Evolutionary conservation across 1,284 basidiomycete genomes (phyloP).

Genomic region (Coriolopsis trogii): DNA sequence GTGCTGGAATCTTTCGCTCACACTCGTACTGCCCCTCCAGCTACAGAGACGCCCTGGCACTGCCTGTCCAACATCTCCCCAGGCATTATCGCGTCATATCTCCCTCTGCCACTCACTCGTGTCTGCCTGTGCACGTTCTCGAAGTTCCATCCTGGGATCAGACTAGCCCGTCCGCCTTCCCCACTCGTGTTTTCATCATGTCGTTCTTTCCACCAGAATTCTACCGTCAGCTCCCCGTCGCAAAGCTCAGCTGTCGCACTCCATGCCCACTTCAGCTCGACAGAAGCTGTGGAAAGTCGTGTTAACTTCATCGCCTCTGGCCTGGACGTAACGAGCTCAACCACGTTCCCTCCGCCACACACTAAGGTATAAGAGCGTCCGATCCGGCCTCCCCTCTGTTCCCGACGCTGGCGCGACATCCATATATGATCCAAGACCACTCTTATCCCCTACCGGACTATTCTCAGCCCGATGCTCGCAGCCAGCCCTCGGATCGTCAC

Average conservation of each 20-base stretch:
- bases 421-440: conserved; percentile 9
- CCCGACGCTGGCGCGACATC: background rate
- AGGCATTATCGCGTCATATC: conserved; percentile 7
- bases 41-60: conserved; percentile 8
- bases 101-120: background rate
- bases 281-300: conserved; percentile 21
- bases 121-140: conserved; percentile 18
- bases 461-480: conserved; percentile 1
- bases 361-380: conserved; percentile 12
- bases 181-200: conserved; percentile 27
- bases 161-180: conserved; percentile 11
- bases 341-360: conserved; percentile 16
- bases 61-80: conserved; percentile 2
- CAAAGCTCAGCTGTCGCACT: conserved; percentile 8
- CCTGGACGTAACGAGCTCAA: conserved; percentile 4
- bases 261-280: conserved; percentile 8
- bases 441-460: conserved; percentile 2
- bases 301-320: conserved; percentile 17
- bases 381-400: background rate
- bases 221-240: conserved; percentile 9
- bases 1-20: conserved; percentile 5
- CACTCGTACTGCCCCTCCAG: conserved; percentile 7
- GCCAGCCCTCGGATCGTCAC: background rate
- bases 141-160: conserved; percentile 7
- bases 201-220: conserved; percentile 20